A percentile compares a stretch with the other conserved stretches of the same genome.
phyloP scores from a whole-genome alignment of 331 rosid species.

The Saraca asoca region DNA sequence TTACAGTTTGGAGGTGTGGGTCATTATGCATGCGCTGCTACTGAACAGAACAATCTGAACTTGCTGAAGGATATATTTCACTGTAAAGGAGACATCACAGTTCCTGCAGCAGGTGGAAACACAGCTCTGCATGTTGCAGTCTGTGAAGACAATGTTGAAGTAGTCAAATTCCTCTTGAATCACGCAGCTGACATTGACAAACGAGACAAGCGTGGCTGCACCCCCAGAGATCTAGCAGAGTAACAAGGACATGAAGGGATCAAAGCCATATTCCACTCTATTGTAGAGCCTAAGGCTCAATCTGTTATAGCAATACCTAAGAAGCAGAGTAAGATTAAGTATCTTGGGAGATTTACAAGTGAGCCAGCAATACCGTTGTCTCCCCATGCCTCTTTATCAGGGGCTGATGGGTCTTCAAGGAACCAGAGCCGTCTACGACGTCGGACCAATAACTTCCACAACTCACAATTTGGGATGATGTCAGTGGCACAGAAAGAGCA shows the following conservation, averaged over 20 bases:
- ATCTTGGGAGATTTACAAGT: conserved; percentile 77
- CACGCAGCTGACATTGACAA: conserved; percentile 66
- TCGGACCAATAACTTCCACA: conserved; percentile 60
- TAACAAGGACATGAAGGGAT: conserved; percentile 82
- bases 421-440: conserved; percentile 61
- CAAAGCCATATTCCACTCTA: conserved; percentile 54
- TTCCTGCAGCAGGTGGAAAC: conserved; percentile 45
- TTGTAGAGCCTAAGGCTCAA: conserved; percentile 43
- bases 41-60: conserved; percentile 59
- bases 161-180: conserved; percentile 61
- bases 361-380: conserved; percentile 69
- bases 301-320: conserved; percentile 44
- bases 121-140: conserved; percentile 91
- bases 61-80: conserved; percentile 57
- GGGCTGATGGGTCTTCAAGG: conserved; percentile 42
- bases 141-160: conserved; percentile 57
- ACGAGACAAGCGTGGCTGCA: conserved; percentile 66
- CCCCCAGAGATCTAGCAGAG: conserved; percentile 74
- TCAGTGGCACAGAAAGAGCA: conserved; percentile 66
- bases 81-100: conserved; percentile 68
- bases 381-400: conserved; percentile 45
- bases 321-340: conserved; percentile 37
- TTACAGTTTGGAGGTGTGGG: conserved; percentile 60
- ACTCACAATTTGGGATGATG: conserved; percentile 88
- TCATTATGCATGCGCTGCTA: conserved; percentile 64